These are phyloP conservation scores for Aspergillus sp. DNA, from an alignment of 2,329 filamentous ascomycete genomes.

Conservation along the genomic window DNA sequence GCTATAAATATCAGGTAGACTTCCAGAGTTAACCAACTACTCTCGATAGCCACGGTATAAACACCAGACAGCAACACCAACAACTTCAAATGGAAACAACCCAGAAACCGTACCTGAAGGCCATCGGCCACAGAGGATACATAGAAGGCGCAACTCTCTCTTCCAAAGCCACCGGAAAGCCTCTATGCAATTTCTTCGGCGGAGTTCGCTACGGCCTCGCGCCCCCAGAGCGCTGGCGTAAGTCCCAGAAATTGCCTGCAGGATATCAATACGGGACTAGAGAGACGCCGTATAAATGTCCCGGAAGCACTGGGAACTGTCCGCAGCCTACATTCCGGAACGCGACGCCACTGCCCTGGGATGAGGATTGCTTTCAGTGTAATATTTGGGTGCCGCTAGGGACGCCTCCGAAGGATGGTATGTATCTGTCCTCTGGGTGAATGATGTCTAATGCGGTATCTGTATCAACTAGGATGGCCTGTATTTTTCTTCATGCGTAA, in stretches of 20 bases:
- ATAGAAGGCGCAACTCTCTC: constrained; percentile 51
- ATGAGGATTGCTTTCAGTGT: constrained; percentile 57
- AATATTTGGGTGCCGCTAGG: constrained; percentile 57
- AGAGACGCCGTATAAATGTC: constrained; percentile 48
- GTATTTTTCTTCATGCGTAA: constrained; percentile 59
- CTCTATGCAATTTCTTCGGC: constrained; percentile 54
- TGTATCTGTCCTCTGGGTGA: neutral
- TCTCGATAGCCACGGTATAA: too few species aligned
- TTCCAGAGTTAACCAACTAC: too few species aligned
- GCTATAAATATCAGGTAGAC: too few species aligned
- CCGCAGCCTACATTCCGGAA: constrained; percentile 48
- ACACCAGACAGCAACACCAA: too few species aligned
- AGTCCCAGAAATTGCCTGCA: constrained; percentile 48
- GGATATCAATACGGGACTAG: constrained; percentile 54
- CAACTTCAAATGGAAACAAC: constrained; percentile 25
- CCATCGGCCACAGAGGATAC: constrained; percentile 44
- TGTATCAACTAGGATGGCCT: constrained; percentile 54
- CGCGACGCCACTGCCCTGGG: constrained; percentile 15
- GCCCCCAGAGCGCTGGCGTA: constrained; percentile 51
- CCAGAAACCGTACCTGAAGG: constrained; percentile 22
- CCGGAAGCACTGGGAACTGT: constrained; percentile 43
- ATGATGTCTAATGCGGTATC: neutral
- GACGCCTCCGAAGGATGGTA: constrained; percentile 38
- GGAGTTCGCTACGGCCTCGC: constrained; percentile 58
- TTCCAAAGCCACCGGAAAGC: constrained; percentile 26